These are phyloP conservation scores for Ogataea hybrid DNA, from an alignment of 1,139 yeast species.

Conservation along the genomic window DNA sequence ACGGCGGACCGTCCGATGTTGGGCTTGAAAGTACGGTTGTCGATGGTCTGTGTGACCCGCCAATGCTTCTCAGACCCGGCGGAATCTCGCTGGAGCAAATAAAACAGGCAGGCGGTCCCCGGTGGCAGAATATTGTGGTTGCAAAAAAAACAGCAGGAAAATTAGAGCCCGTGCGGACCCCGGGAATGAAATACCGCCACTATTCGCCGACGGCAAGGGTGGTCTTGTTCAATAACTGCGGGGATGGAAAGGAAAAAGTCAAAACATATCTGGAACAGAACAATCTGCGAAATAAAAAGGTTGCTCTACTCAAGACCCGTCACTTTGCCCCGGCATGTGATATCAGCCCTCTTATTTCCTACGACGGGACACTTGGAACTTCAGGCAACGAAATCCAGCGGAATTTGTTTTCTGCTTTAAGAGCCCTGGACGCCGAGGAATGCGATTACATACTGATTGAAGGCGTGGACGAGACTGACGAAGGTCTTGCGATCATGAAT, in stretches of 20 bases:
- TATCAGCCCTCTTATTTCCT: conserved; percentile 33
- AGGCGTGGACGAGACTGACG: conserved; percentile 35
- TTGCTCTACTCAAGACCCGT: conserved; percentile 50
- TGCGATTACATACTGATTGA: conserved; percentile 30
- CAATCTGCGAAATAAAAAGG: conserved; percentile 21
- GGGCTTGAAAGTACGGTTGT: conserved; percentile 95
- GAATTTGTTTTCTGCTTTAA: conserved; percentile 65
- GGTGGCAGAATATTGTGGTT: conserved; percentile 61
- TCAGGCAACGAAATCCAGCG: conserved; percentile 50
- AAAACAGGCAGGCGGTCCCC: conserved; percentile 54
- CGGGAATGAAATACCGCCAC: conserved; percentile 97
- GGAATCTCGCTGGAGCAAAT: conserved; percentile 85
- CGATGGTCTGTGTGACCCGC: conserved; percentile 83
- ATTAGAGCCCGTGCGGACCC: conserved; percentile 79
- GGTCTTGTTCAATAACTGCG: conserved; percentile 56
- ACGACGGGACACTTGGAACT: conserved; percentile 22
- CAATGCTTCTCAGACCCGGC: conserved; percentile 89
- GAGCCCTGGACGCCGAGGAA: conserved; percentile 37
- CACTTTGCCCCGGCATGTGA: conserved; percentile 34
- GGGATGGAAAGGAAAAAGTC: conserved; percentile 38
- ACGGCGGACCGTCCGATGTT: conserved; percentile 88
- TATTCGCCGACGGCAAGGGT: conserved; percentile 91
- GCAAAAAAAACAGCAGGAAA: conserved; percentile 67
- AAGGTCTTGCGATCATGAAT: conserved; percentile 95
- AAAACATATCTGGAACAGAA: conserved; percentile 9